phyloP scores from a whole-genome alignment of 2,329 filamentous ascomycete genomes.

The Aspergillus novoparasiticus region DNA sequence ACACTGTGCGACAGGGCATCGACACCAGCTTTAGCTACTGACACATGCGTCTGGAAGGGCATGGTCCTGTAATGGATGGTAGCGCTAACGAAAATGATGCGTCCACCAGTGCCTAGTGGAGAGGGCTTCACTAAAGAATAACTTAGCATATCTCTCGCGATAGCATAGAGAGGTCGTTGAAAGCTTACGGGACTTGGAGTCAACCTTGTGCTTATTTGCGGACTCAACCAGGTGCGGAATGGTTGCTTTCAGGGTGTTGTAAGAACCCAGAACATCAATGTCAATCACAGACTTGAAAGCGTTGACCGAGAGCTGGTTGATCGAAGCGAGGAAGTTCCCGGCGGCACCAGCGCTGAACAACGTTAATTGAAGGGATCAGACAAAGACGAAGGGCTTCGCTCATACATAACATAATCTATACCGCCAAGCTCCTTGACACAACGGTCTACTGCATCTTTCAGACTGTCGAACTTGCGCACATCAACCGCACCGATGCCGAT shows the following conservation, averaged over 20 bases:
- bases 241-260: slow-evolving; percentile 92
- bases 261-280: slow-evolving; percentile 91
- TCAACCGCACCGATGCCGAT: slow-evolving; percentile 76
- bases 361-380: slow-evolving; percentile 15
- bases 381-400: neutral
- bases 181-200: slow-evolving; percentile 55
- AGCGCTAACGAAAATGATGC: slow-evolving; percentile 87
- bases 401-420: slow-evolving; percentile 90
- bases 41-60: slow-evolving; percentile 85
- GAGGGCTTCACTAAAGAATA: slow-evolving; percentile 28
- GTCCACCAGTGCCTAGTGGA: slow-evolving; percentile 67
- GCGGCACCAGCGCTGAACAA: slow-evolving; percentile 78
- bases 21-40: slow-evolving; percentile 86
- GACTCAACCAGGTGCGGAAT: slow-evolving; percentile 78
- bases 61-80: slow-evolving; percentile 88
- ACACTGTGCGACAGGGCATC: slow-evolving; percentile 81
- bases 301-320: slow-evolving; percentile 79
- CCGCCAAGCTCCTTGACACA: slow-evolving; percentile 81
- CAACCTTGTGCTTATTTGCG: slow-evolving; percentile 63
- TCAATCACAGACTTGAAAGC: slow-evolving; percentile 96
- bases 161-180: neutral
- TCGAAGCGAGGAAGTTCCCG: slow-evolving; percentile 90
- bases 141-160: slow-evolving; percentile 11
- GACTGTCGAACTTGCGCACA: slow-evolving; percentile 71
- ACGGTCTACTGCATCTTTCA: slow-evolving; percentile 73